Conservation (phyloP, 179 eudicot genomes). For the Patellifolia procumbens region DNA sequence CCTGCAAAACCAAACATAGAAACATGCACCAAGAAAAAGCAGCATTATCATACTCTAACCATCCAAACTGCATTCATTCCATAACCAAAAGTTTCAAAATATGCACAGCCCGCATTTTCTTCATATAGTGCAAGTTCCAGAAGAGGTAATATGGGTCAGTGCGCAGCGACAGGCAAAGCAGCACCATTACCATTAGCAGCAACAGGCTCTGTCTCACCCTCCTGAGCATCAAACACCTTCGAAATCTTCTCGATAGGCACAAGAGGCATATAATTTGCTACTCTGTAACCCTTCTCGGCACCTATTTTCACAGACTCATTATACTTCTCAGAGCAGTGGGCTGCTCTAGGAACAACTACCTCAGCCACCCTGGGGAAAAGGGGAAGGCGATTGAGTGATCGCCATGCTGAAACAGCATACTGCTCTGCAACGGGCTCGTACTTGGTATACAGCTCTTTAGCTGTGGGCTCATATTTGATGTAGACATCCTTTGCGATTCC, state of each 20-base stretch:
- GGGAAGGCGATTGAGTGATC: slow-evolving; percentile 74
- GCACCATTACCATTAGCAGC: slow-evolving; percentile 19
- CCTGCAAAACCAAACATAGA: slow-evolving; percentile 16
- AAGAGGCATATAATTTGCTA: slow-evolving; percentile 72
- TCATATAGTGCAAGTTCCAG: not conserved
- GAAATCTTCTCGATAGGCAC: slow-evolving; percentile 89
- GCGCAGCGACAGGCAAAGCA: slow-evolving; percentile 33
- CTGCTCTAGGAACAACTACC: slow-evolving; percentile 69
- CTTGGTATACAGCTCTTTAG: slow-evolving; percentile 66
- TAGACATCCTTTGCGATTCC: slow-evolving; percentile 70
- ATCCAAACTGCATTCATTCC: slow-evolving; percentile 28
- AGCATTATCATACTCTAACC: slow-evolving; percentile 10
- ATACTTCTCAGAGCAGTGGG: slow-evolving; percentile 76
- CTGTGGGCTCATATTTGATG: slow-evolving; percentile 72
- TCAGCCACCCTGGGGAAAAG: slow-evolving; percentile 81
- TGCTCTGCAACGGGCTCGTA: slow-evolving; percentile 92
- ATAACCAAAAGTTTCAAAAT: slow-evolving; percentile 14
- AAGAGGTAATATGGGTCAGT: slow-evolving; percentile 15
- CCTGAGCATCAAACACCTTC: slow-evolving; percentile 45
- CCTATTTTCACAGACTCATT: slow-evolving; percentile 62
- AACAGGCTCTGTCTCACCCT: slow-evolving; percentile 20
- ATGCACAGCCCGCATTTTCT: slow-evolving; percentile 8
- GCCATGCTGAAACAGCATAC: slow-evolving; percentile 78
- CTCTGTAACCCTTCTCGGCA: slow-evolving; percentile 74
- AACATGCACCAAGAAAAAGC: not conserved